Evolutionary conservation across 2,329 filamentous ascomycete species (phyloP).

Genomic region (Chrysoporthe puriensis): DNA sequence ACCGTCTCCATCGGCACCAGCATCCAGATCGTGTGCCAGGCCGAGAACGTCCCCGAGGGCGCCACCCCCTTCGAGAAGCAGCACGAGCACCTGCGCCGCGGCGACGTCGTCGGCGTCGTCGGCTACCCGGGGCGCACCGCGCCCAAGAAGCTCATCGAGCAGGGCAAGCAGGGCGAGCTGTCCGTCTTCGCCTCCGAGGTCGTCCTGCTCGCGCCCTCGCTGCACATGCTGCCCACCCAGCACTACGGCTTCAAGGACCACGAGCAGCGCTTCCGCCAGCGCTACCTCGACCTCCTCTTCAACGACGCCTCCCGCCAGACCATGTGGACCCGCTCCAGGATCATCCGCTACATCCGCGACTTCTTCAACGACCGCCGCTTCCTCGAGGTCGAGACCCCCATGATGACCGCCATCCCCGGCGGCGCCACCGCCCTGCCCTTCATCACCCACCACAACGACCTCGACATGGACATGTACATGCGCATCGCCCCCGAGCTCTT

Average conservation of each 20-base stretch:
- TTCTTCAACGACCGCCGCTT: constrained; percentile 91
- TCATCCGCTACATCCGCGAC: constrained; percentile 83
- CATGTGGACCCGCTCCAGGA: constrained; percentile 83
- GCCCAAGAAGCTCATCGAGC: constrained; percentile 83
- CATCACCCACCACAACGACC: constrained; percentile 92
- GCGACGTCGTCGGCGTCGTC: constrained; percentile 88
- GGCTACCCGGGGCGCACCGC: constrained; percentile 84
- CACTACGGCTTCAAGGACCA: constrained; percentile 95
- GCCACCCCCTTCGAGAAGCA: constrained; percentile 77
- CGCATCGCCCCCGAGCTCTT: constrained; percentile 94
- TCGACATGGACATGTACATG: constrained; percentile 93
- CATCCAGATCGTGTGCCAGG: constrained; percentile 91
- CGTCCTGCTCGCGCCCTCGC: constrained; percentile 82
- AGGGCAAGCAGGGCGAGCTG: constrained; percentile 83
- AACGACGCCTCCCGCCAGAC: constrained; percentile 85
- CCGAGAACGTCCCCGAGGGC: constrained; percentile 72
- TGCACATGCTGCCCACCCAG: constrained; percentile 88
- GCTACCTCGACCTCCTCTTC: constrained; percentile 96
- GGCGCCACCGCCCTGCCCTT: constrained; percentile 96
- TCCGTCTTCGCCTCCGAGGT: constrained; percentile 92
- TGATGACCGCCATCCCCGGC: constrained; percentile 95
- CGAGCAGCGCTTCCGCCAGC: constrained; percentile 89
- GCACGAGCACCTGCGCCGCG: constrained; percentile 85
- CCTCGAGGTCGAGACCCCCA: constrained; percentile 92
- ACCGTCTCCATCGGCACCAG: constrained; percentile 67